A percentile compares a stretch with the other conserved stretches of the same genome.
phyloP scores from a whole-genome alignment of 495 filamentous ascomycete genomes.

The Podospora appendiculata region DNA sequence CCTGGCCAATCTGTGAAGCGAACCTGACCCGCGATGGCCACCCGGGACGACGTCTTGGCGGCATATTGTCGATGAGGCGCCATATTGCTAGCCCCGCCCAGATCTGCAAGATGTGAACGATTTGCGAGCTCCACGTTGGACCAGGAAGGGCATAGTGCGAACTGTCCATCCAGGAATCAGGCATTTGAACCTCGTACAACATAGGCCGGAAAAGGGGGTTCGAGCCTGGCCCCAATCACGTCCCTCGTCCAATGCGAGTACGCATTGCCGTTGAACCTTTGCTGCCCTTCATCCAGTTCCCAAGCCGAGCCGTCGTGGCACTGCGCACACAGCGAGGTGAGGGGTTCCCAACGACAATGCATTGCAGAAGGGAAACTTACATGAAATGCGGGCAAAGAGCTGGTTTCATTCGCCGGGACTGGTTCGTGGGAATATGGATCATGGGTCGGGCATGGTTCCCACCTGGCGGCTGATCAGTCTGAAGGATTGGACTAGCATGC shows the following conservation, averaged over 20 bases:
- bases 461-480: not conserved
- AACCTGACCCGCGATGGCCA: no score
- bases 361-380: not conserved
- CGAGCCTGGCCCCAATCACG: conserved; percentile 11
- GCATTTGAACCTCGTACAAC: no score
- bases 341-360: conserved; percentile 22
- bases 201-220: not conserved
- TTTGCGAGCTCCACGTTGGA: not conserved
- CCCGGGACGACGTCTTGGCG: no score
- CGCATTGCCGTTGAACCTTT: conserved; percentile 5
- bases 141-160: not conserved
- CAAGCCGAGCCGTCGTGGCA: conserved; percentile 1
- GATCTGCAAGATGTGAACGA: not conserved
- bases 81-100: not conserved
- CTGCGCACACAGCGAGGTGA: conserved; percentile 1
- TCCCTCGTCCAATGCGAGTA: not conserved
- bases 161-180: not conserved
- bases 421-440: not conserved
- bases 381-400: not conserved
- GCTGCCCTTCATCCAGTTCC: not conserved
- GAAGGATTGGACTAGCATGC: not conserved
- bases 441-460: not conserved
- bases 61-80: not conserved
- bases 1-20: no score
- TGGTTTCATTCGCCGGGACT: not conserved